Evolutionary conservation across 345 rosid genomes (phyloP).

Genomic region (Arabidopsis suecica): DNA sequence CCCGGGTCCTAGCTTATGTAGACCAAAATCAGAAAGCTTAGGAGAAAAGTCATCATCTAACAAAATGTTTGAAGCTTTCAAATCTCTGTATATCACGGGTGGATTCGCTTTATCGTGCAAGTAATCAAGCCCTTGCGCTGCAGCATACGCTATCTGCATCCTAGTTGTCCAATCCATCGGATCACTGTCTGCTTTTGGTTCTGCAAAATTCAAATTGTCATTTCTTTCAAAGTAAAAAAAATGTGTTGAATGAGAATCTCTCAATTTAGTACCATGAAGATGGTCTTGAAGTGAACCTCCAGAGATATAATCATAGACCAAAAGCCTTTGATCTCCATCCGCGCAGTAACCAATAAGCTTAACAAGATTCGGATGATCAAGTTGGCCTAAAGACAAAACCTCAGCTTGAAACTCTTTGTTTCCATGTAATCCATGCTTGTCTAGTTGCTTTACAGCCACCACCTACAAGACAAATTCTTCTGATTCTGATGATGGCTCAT

Average conservation of each 20-base stretch:
- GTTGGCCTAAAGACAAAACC: constrained; percentile 51
- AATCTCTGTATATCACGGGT: constrained; percentile 62
- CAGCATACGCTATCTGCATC: constrained; percentile 64
- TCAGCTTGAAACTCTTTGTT: constrained; percentile 65
- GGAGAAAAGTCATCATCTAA: constrained; percentile 56
- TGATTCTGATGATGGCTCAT: background rate
- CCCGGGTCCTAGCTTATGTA: constrained; percentile 58
- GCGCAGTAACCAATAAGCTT: constrained; percentile 69
- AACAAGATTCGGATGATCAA: constrained; percentile 62
- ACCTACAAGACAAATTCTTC: constrained; percentile 40
- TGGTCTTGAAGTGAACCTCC: constrained; percentile 59
- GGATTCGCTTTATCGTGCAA: constrained; percentile 63
- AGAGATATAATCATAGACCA: constrained; percentile 61
- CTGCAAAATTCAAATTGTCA: constrained; percentile 38
- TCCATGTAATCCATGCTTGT: constrained; percentile 63
- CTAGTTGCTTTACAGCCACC: constrained; percentile 76
- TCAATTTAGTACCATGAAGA: constrained; percentile 55
- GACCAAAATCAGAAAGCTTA: constrained; percentile 70
- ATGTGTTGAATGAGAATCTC: background rate
- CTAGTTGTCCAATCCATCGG: constrained; percentile 66
- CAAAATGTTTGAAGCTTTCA: constrained; percentile 69
- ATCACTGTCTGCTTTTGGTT: constrained; percentile 29
- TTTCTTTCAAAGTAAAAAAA: background rate
- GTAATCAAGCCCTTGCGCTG: constrained; percentile 74
- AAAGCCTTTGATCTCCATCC: constrained; percentile 77